Evolutionary conservation across 495 filamentous ascomycete genomes (phyloP), one percentile per base, ranked within the genome.

Genomic region (Xylaria longipes): DNA sequence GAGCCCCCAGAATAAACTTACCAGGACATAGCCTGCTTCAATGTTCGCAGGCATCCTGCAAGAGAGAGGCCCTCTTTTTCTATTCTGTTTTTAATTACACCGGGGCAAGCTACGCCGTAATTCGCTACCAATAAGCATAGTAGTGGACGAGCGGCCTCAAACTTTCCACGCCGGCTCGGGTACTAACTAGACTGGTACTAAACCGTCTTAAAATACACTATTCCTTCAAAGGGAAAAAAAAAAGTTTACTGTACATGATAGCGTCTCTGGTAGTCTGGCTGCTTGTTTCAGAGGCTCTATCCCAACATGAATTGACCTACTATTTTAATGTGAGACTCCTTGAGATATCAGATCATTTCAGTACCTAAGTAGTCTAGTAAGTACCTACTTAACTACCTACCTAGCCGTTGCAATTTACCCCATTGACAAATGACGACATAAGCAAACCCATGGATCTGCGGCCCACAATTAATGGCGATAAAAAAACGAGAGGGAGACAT

Each of bases 351-450:
- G 25, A 29, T 56, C 52, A 17, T 6, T 29, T 31, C 52, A 56
- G 27, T 41, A 8, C 39, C 11, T 6, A 41, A 1, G 11, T 29
- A 43, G 37, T 29, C n/a, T 15, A 11, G 22, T 63, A 43, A 29
- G n/a, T n/a, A n/a, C n/a, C n/a, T n/a, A n/a, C n/a, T n/a, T n/a
- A n/a, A n/a, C n/a, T n/a, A n/a, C n/a, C n/a, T n/a, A n/a, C n/a
- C 37, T 43, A 12, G 12, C 25, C 35, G n/a, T 14, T 29, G 27
- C 22, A 48, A 48, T 50, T 43, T 33, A 65, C 43, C 63, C n/a
- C 17, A 33, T 67, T 67, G 48, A 54, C 46, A 67, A 56, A 56
- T 54, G 48, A 54, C 65, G 65, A 56, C 46, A 56, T 50, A 5
- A 52, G 25, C 2, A 7, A 67, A 22, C 33, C 31, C 65, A 43